These are phyloP conservation scores for Russula foetens DNA, from an alignment of 768 basidiomycete genomes.

Conservation along the genomic window DNA sequence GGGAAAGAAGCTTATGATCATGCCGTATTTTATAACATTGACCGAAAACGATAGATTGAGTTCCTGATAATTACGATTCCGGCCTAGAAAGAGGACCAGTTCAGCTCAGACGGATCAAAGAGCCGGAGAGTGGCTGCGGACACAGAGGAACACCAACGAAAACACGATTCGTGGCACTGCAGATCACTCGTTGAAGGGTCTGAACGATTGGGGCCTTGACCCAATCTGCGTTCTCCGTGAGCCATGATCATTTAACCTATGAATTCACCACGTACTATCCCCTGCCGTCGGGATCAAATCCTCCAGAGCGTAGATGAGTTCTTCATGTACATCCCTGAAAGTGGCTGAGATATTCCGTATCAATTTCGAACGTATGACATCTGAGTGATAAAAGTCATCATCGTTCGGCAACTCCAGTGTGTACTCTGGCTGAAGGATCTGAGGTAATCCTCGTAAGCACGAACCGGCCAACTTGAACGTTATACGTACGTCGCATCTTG, in stretches of 20 bases:
- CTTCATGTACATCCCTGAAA: slow-evolving; percentile 24
- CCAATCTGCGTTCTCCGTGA: slow-evolving; percentile 25
- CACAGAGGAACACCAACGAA: slow-evolving; percentile 31
- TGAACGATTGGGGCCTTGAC: slow-evolving; percentile 17
- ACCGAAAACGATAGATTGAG: slow-evolving; percentile 29
- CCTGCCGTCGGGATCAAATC: slow-evolving; percentile 27
- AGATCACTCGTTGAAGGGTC: slow-evolving; percentile 25
- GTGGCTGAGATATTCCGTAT: slow-evolving; percentile 23
- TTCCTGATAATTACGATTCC: slow-evolving; percentile 25
- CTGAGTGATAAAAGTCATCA: slow-evolving; percentile 21
- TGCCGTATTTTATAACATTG: slow-evolving; percentile 25
- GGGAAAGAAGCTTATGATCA: slow-evolving; percentile 29
- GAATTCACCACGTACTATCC: neutral
- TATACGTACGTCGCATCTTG: slow-evolving; percentile 32
- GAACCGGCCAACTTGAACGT: neutral
- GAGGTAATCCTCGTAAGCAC: neutral
- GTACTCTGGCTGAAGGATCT: slow-evolving; percentile 31
- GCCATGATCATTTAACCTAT: slow-evolving; percentile 6
- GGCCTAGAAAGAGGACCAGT: slow-evolving; percentile 20
- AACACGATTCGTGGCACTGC: slow-evolving; percentile 26
- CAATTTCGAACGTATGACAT: slow-evolving; percentile 23
- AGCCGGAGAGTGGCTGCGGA: slow-evolving; percentile 17
- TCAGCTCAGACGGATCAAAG: neutral
- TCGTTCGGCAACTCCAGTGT: slow-evolving; percentile 26
- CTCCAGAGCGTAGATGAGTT: slow-evolving; percentile 23